These are phyloP conservation scores for Orobanche coerulescens DNA, from an alignment of 257 asterid genomes.

Conservation along the genomic window DNA sequence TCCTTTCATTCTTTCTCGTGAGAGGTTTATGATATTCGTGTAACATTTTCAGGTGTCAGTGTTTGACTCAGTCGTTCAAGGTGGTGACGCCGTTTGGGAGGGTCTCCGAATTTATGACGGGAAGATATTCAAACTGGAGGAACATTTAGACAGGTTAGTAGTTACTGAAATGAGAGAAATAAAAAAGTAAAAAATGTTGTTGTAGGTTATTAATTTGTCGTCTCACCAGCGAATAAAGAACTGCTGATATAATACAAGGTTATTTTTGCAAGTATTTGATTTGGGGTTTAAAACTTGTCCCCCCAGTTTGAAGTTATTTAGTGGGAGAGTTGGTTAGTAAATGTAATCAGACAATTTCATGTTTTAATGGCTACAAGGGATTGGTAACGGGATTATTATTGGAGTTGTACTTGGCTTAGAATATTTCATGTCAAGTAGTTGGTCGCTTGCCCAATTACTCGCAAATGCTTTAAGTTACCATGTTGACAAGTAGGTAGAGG, in stretches of 20 bases:
- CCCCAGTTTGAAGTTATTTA: not conserved
- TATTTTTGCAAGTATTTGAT: not conserved
- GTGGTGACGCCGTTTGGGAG: constrained; percentile 84
- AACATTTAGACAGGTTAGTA: constrained; percentile 73
- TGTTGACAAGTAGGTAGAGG: not conserved
- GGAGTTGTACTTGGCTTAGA: not conserved
- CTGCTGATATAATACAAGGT: not conserved
- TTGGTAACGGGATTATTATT: not conserved
- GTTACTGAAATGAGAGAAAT: not conserved
- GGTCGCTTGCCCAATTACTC: not conserved
- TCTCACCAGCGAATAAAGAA: not conserved
- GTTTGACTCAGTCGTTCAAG: constrained; percentile 76
- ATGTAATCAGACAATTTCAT: not conserved
- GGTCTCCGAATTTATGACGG: constrained; percentile 63
- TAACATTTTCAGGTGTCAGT: constrained; percentile 50
- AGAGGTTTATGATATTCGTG: constrained; percentile 12
- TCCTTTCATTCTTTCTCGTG: not conserved
- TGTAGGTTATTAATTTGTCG: not conserved
- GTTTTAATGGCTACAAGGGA: not conserved
- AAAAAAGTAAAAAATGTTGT: not conserved
- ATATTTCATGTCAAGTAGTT: not conserved
- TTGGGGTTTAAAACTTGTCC: not conserved
- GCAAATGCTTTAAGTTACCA: not conserved
- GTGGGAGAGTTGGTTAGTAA: not conserved
- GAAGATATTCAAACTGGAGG: constrained; percentile 68